These are phyloP conservation scores for Phytopythium montanum DNA, from an alignment of 352 stramenopile species.

Conservation along the genomic window DNA sequence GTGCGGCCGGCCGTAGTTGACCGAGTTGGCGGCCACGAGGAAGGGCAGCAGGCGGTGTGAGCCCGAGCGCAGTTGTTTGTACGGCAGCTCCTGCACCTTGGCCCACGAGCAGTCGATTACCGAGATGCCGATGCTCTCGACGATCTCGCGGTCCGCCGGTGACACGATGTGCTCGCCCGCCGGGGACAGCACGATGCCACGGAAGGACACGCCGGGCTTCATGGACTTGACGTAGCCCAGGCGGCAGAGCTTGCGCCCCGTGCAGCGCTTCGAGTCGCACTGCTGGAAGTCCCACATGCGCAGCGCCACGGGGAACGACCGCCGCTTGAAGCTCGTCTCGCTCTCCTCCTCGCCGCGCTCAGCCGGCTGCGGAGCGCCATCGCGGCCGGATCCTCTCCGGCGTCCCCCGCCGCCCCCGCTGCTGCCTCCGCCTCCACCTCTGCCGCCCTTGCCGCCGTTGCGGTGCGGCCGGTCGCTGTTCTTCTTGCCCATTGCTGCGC, in stretches of 20 bases:
- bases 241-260: conserved; percentile 90
- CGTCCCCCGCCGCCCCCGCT: conserved; percentile 15
- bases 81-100: conserved; percentile 94
- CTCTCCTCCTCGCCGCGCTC: conserved; percentile 52
- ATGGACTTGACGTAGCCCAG: conserved; percentile 92
- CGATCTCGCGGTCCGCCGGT: conserved; percentile 73
- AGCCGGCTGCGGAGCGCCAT: neutral
- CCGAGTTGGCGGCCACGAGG: conserved; percentile 97
- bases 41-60: conserved; percentile 97
- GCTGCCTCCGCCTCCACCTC: conserved; percentile 4
- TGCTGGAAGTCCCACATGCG: conserved; percentile 96
- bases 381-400: neutral
- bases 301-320: conserved; percentile 77
- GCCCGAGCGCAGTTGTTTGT: conserved; percentile 91
- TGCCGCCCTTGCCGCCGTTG: neutral
- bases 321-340: conserved; percentile 57
- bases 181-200: conserved; percentile 93
- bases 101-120: conserved; percentile 99
- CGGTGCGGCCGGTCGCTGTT: conserved; percentile 9
- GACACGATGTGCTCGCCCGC: conserved; percentile 90
- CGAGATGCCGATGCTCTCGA: conserved; percentile 88
- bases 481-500: conserved; percentile 28
- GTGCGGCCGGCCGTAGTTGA: conserved; percentile 98
- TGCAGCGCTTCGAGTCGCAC: conserved; percentile 95
- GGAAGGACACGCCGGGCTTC: conserved; percentile 90